Conservation (phyloP, 176 grass and related monocot species). For the Musa schizocarpa region DNA sequence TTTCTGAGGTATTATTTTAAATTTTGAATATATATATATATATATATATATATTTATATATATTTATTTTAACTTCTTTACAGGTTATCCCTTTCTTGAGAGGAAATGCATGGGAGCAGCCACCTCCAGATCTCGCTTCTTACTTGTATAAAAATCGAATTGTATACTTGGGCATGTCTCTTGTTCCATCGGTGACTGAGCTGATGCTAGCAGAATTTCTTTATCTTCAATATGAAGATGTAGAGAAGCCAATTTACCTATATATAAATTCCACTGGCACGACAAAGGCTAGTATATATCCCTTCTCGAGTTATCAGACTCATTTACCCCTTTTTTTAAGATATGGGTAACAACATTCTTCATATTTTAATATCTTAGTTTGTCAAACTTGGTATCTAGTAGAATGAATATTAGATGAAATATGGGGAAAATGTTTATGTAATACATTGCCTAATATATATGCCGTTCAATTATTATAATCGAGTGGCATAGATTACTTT, state of each 20-base stretch:
- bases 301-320: not conserved
- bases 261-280: conserved; percentile 92
- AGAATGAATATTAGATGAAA: not conserved
- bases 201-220: conserved; percentile 75
- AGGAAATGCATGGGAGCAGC: conserved; percentile 44
- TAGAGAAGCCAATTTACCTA: conserved; percentile 76
- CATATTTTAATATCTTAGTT: not conserved
- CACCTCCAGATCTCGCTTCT: conserved; percentile 58
- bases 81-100: conserved; percentile 75
- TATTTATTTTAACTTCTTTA: not conserved
- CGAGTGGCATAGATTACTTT: not conserved
- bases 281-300: conserved; percentile 39
- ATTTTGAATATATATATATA: not conserved
- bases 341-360: not conserved
- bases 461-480: not conserved
- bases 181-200: conserved; percentile 61
- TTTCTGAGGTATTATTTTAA: not conserved
- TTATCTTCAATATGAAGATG: conserved; percentile 70
- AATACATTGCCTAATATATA: not conserved
- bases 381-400: not conserved
- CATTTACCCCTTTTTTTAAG: not conserved
- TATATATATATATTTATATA: too few relatives aligned
- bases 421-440: not conserved
- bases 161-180: conserved; percentile 85
- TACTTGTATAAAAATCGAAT: conserved; percentile 80